Evolutionary conservation across 352 stramenopile genomes (phyloP).

Genomic region (Globisporangium cylindrosporum): DNA sequence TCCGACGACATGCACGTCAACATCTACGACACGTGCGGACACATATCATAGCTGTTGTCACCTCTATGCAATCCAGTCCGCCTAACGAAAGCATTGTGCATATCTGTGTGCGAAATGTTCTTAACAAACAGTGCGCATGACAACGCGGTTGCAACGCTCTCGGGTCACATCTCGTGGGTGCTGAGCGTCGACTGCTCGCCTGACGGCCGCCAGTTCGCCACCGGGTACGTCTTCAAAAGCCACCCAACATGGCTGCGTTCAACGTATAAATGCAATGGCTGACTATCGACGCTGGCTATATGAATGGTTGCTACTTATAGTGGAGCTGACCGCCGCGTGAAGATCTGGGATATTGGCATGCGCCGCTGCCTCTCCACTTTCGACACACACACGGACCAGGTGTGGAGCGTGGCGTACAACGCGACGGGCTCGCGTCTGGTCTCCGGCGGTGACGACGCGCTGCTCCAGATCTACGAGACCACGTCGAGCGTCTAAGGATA

Average conservation of each 20-base stretch:
- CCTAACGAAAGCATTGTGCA: background rate
- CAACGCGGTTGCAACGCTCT: conserved; percentile 80
- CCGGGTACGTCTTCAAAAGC: conserved; percentile 40
- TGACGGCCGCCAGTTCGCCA: conserved; percentile 84
- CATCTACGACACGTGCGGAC: conserved; percentile 89
- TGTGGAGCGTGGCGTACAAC: conserved; percentile 92
- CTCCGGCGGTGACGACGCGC: conserved; percentile 85
- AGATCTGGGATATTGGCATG: conserved; percentile 90
- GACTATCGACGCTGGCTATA: background rate
- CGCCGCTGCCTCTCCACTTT: conserved; percentile 88
- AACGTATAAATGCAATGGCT: background rate
- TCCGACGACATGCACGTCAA: conserved; percentile 92
- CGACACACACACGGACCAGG: conserved; percentile 89
- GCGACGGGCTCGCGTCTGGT: conserved; percentile 78
- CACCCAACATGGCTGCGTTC: background rate
- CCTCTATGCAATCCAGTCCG: background rate
- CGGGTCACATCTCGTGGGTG: conserved; percentile 88
- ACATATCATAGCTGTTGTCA: background rate
- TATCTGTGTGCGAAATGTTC: background rate
- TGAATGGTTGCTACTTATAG: conserved; percentile 23
- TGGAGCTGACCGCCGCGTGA: conserved; percentile 86
- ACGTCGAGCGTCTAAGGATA: conserved; percentile 31
- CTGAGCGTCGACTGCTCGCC: conserved; percentile 82
- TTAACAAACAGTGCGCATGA: conserved; percentile 43
- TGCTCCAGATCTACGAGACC: conserved; percentile 90